Conservation (phyloP, 2,329 filamentous ascomycete genomes). For the Metarhizium humberi region DNA sequence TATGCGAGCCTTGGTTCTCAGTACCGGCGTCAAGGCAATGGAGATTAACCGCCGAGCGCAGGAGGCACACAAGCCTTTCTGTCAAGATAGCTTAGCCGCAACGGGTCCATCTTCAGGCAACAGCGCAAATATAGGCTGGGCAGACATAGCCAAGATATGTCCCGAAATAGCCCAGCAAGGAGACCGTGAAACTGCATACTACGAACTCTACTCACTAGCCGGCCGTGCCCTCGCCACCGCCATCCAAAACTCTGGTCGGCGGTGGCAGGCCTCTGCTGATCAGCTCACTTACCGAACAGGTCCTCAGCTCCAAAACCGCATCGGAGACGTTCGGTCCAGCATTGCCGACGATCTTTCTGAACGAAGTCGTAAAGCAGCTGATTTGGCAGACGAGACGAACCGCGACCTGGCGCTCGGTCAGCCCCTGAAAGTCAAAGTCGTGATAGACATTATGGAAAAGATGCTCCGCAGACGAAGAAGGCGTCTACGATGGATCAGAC, state of each 20-base stretch:
- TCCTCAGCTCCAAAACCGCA: conserved; percentile 38
- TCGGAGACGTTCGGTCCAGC: conserved; percentile 37
- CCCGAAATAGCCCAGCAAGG: conserved; percentile 23
- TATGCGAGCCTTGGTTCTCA: conserved; percentile 66
- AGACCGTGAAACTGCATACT: conserved; percentile 25
- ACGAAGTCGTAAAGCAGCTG: conserved; percentile 57
- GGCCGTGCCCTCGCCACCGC: conserved; percentile 40
- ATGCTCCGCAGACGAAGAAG: conserved; percentile 61
- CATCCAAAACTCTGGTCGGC: conserved; percentile 36
- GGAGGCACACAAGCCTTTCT: conserved; percentile 29
- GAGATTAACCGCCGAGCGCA: conserved; percentile 64
- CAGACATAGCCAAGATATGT: conserved; percentile 33
- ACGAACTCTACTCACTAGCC: conserved; percentile 40
- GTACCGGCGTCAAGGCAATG: conserved; percentile 81
- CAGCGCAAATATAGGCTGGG: conserved; percentile 25
- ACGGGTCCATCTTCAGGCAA: conserved; percentile 13
- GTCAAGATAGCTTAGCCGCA: conserved; percentile 9
- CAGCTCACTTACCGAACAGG: conserved; percentile 48
- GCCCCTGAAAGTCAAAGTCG: conserved; percentile 69
- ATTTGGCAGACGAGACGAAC: conserved; percentile 71
- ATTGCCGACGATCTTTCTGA: conserved; percentile 45
- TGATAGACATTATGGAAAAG: conserved; percentile 70
- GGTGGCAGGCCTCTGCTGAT: conserved; percentile 52
- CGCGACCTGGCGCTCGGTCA: conserved; percentile 68
- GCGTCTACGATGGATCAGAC: conserved; percentile 62